phyloP scores from a whole-genome alignment of 2,329 filamentous ascomycete genomes.

The Colletotrichum agaves region DNA sequence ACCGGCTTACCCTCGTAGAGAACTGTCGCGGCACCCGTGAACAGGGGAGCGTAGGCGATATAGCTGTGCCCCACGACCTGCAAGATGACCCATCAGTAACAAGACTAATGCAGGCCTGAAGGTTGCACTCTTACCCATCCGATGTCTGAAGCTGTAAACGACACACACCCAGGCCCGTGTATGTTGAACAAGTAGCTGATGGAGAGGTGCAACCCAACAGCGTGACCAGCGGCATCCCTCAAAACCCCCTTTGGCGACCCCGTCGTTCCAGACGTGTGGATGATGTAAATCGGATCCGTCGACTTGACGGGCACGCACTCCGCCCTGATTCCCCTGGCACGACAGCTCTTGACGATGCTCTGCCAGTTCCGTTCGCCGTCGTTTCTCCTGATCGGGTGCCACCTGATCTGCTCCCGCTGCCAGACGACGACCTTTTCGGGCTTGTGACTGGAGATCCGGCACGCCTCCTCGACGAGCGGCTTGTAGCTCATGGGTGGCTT shows the following conservation, averaged over 20 bases:
- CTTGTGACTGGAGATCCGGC: constrained; percentile 75
- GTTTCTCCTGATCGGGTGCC: constrained; percentile 75
- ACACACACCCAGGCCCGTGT: constrained; percentile 83
- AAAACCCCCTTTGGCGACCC: constrained; percentile 86
- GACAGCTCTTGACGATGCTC: constrained; percentile 76
- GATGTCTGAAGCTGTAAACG: constrained; percentile 82
- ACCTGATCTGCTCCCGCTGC: constrained; percentile 82
- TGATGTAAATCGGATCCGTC: constrained; percentile 86
- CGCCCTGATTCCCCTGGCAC: constrained; percentile 73
- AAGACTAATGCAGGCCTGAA: not conserved
- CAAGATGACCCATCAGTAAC: not conserved
- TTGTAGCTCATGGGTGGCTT: constrained; percentile 85
- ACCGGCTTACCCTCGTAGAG: constrained; percentile 95
- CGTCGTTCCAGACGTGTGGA: constrained; percentile 88
- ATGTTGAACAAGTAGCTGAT: constrained; percentile 87
- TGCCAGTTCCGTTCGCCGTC: constrained; percentile 84
- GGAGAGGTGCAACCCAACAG: constrained; percentile 84
- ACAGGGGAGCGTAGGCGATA: constrained; percentile 88
- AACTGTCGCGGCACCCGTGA: constrained; percentile 86
- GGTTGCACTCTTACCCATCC: constrained; percentile 74
- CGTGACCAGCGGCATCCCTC: constrained; percentile 85
- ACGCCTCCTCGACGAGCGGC: constrained; percentile 79
- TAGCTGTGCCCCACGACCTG: constrained; percentile 74
- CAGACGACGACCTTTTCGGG: constrained; percentile 80
- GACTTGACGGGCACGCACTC: constrained; percentile 82